Evolutionary conservation across 2,329 filamentous ascomycete species (phyloP), one percentile per base, ranked within the genome.

Genomic region (Verruconis gallopava): DNA sequence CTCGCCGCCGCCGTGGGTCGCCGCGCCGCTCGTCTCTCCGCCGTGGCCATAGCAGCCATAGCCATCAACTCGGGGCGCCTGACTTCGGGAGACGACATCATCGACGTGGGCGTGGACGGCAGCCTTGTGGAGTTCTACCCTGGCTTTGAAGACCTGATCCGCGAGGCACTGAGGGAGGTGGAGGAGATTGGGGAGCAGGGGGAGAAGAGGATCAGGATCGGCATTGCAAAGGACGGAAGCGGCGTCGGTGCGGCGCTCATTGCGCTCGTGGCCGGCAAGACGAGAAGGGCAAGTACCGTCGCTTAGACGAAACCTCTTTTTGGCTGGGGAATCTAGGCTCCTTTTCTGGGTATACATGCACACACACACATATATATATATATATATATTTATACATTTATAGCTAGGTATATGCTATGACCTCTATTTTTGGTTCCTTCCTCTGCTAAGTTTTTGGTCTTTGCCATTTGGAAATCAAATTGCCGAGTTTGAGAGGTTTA

Each of bases 91-190:
- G 69, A 74, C 5, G 79, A 85, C 36, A 74, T 88, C 40, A 73
- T 91, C 43, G 91, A 98, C 56, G 77, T 98, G 52, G 91, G 91
- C 53, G 89, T 96, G 2, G 91, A 98, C 57, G 91, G 91, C 49
- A 88, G 81, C 56, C 68, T 98, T 41, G 86, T 96, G 2, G 91
- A 96, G 62, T 91, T 93, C 65, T 96, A 96, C 61, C 91, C 91
- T 5, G 79, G 79, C 55, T 98, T 95, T 64, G 79, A 91, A 49
- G 79, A 82, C 44, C 82, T 91, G 67, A 81, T 96, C 48, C 75
- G 88, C 47, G 83, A 93, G 56, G 84, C 84, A 4, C 69, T 96
- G 45, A 67, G 77, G 38, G 77, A 75, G 43, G 77, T 94, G 41
- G 73, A 85, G 13, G 77, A 81, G 47, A 82, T 96, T 52, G 89